phyloP scores from a whole-genome alignment of 768 basidiomycete species.

The Antrodiella citrinella region DNA sequence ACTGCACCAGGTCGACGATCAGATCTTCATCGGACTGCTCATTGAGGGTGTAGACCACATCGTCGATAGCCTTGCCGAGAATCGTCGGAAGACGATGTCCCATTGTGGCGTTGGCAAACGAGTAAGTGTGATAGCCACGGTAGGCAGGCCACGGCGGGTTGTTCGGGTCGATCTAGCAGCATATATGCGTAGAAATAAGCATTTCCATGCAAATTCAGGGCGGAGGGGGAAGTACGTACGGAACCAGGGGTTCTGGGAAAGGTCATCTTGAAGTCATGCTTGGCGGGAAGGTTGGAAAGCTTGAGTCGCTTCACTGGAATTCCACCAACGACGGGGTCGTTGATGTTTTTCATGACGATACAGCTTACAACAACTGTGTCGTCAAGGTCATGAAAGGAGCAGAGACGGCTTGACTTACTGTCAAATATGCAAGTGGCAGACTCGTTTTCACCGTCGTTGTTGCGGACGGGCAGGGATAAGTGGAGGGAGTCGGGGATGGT shows the following conservation, averaged over 20 bases:
- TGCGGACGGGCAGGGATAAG: too few relatives aligned
- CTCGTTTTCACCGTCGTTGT: too few relatives aligned
- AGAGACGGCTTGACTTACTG: neutral
- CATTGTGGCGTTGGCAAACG: slow-evolving; percentile 90
- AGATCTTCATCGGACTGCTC: slow-evolving; percentile 75
- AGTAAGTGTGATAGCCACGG: slow-evolving; percentile 62
- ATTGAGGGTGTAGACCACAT: slow-evolving; percentile 83
- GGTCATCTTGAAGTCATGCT: slow-evolving; percentile 5
- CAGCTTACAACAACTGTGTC: too few relatives aligned
- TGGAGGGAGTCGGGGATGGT: too few relatives aligned
- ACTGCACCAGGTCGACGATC: slow-evolving; percentile 76
- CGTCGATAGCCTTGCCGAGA: slow-evolving; percentile 91
- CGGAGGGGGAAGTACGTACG: neutral
- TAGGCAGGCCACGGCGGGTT: slow-evolving; percentile 80
- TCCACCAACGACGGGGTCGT: neutral
- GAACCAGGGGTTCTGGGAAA: slow-evolving; percentile 10
- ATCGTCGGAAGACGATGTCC: slow-evolving; percentile 93
- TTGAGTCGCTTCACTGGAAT: slow-evolving; percentile 1
- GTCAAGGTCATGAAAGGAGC: too few relatives aligned
- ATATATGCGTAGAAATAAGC: neutral
- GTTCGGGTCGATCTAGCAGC: slow-evolving; percentile 64
- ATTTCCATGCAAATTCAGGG: too few relatives aligned
- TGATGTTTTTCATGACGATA: too few relatives aligned
- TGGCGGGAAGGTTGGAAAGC: slow-evolving; percentile 6
- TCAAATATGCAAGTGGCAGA: too few relatives aligned